Evolutionary conservation across 2,329 filamentous ascomycete genomes (phyloP).

Genomic region (Colletotrichum spaethianum): DNA sequence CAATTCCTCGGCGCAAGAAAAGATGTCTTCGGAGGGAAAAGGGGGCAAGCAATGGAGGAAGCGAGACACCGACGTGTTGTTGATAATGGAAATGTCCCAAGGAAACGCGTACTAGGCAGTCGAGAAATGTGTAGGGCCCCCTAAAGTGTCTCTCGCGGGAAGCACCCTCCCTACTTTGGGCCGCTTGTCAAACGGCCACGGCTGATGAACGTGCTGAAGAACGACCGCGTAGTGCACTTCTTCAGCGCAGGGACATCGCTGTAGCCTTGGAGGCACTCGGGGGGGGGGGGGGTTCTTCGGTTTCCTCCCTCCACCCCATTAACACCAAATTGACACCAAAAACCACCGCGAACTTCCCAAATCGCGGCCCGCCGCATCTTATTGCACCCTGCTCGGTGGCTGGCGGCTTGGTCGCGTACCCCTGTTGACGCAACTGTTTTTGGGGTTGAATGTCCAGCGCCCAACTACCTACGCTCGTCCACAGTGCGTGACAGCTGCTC

Average conservation of each 20-base stretch:
- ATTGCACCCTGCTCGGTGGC: slow-evolving; percentile 27
- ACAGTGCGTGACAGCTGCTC: slow-evolving; percentile 4
- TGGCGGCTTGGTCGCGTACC: slow-evolving; percentile 36
- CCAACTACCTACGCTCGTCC: not conserved
- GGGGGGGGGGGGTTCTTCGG: too few species aligned
- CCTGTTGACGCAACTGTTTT: slow-evolving; percentile 13
- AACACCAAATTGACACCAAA: slow-evolving; percentile 1
- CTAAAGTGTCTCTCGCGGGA: not conserved
- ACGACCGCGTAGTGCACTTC: not conserved
- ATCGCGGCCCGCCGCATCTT: slow-evolving; percentile 13
- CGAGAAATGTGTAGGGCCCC: not conserved
- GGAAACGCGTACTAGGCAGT: not conserved
- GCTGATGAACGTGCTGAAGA: not conserved
- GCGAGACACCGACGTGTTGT: not conserved
- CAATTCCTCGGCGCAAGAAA: not conserved
- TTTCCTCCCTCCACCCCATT: not conserved
- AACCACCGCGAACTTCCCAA: not conserved
- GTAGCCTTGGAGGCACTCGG: not conserved
- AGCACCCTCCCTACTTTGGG: not conserved
- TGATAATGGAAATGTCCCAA: not conserved
- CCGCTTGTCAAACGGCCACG: not conserved
- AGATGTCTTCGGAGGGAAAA: not conserved
- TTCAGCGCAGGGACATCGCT: slow-evolving; percentile 13
- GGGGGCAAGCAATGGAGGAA: not conserved
- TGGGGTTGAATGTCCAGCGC: not conserved